Conservation (phyloP, 2,329 filamentous ascomycete species). For the Aspergillus ibericus region DNA sequence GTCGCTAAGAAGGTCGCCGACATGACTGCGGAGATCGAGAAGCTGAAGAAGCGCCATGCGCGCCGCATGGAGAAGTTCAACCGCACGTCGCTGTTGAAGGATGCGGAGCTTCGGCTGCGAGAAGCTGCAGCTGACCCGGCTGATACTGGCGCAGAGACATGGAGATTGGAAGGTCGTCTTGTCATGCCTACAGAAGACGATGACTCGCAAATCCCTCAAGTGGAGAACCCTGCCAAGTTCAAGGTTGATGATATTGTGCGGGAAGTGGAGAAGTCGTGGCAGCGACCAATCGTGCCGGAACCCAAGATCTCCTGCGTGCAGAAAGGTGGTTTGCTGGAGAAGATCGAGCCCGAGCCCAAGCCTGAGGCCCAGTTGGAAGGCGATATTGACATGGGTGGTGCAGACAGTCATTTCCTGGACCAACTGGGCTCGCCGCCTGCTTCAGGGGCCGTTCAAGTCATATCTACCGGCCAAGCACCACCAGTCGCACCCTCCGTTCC, state of each 20-base stretch:
- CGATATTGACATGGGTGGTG: constrained; percentile 38
- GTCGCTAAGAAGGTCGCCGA: constrained; percentile 70
- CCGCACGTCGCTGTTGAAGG: constrained; percentile 66
- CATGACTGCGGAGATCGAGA: constrained; percentile 78
- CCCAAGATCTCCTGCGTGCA: constrained; percentile 70
- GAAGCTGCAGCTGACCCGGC: constrained; percentile 58
- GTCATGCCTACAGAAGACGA: constrained; percentile 36
- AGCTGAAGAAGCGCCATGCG: constrained; percentile 77
- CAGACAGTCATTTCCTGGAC: constrained; percentile 33
- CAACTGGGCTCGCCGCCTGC: constrained; percentile 33
- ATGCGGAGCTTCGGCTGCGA: constrained; percentile 74
- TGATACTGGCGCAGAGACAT: constrained; percentile 60
- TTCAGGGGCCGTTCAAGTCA: constrained; percentile 27
- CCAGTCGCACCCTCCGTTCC: constrained; percentile 8
- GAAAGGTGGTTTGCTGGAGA: constrained; percentile 72
- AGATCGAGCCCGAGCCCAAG: constrained; percentile 36
- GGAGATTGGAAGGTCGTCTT: constrained; percentile 61
- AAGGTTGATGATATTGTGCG: constrained; percentile 70
- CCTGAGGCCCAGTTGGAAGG: constrained; percentile 21
- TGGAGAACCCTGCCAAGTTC: constrained; percentile 44
- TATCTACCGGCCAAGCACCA: constrained; percentile 44
- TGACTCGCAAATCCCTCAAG: constrained; percentile 35
- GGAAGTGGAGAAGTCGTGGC: constrained; percentile 71
- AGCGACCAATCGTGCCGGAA: constrained; percentile 64
- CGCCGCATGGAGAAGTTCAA: constrained; percentile 73